phyloP scores from a whole-genome alignment of 2,329 filamentous ascomycete genomes.

The Penicillium sp. region DNA sequence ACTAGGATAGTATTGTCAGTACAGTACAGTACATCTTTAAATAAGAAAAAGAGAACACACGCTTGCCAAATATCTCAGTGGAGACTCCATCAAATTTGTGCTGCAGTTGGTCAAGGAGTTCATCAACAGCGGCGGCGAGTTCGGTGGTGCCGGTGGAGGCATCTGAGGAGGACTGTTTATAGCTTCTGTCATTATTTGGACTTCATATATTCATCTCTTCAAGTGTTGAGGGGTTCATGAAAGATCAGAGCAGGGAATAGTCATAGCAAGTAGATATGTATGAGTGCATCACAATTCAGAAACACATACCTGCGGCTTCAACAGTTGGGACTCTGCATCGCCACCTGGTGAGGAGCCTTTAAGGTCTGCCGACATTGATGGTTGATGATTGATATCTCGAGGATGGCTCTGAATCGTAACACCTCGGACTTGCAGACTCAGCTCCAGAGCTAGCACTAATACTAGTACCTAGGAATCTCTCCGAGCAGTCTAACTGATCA shows the following conservation, averaged over 20 bases:
- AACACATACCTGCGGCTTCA: conserved; percentile 18
- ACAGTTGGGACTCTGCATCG: conserved; percentile 7
- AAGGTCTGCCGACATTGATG: conserved; percentile 13
- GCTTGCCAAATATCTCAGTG: conserved; percentile 82
- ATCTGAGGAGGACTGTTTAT: conserved; percentile 10
- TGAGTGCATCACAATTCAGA: not conserved
- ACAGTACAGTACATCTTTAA: not conserved
- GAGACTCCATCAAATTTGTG: conserved; percentile 83
- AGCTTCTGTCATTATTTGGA: not conserved
- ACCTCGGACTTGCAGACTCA: not conserved
- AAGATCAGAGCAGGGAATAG: no score
- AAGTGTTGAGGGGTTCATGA: not conserved
- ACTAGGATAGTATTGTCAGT: conserved; percentile 52
- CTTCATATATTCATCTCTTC: not conserved
- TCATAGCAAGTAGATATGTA: not conserved
- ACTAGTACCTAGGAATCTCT: not conserved
- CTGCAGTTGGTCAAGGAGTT: conserved; percentile 77
- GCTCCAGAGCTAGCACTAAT: not conserved
- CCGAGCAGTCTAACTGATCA: not conserved
- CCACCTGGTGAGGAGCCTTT: conserved; percentile 8
- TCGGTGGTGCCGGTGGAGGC: conserved; percentile 40
- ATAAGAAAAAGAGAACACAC: conserved; percentile 49
- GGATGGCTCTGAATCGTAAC: not conserved
- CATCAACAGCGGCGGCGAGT: conserved; percentile 75
- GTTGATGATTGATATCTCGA: not conserved